Conservation (phyloP, 1,139 yeast genomes). For the Pichia inconspicua region DNA sequence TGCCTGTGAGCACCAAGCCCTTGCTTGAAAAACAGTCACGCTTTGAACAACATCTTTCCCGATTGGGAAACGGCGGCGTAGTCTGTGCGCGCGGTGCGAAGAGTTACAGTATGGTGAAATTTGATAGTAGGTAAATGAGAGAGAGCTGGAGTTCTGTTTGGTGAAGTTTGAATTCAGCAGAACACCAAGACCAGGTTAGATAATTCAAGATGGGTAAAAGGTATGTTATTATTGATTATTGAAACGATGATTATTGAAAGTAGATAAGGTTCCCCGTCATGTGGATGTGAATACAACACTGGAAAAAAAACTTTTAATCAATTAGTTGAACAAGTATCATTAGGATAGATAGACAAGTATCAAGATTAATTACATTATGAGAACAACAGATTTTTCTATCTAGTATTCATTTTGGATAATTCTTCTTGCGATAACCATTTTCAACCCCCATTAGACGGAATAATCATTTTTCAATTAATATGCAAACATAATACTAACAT, state of each 20-base stretch:
- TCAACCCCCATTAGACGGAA: background rate
- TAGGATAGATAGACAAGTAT: too few relatives aligned
- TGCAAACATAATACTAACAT: slow-evolving; percentile 4
- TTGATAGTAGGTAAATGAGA: background rate
- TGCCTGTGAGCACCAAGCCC: too few relatives aligned
- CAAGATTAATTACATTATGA: too few relatives aligned
- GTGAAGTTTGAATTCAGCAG: slow-evolving; percentile 2
- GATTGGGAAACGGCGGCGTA: background rate
- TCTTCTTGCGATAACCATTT: too few relatives aligned
- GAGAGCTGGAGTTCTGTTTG: background rate
- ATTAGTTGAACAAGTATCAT: too few relatives aligned
- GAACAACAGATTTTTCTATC: too few relatives aligned
- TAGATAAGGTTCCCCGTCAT: background rate
- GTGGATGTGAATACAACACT: background rate
- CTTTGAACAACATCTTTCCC: background rate
- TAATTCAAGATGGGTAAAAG: slow-evolving; percentile 69
- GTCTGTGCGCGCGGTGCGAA: background rate
- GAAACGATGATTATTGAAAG: background rate
- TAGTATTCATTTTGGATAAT: too few relatives aligned
- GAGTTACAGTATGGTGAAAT: background rate
- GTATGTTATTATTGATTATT: slow-evolving; percentile 35
- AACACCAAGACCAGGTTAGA: slow-evolving; percentile 14
- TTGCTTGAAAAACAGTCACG: too few relatives aligned
- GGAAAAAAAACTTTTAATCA: too few relatives aligned
- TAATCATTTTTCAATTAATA: background rate